Base-by-base conservation (phyloP, 2,329 filamentous ascomycete genomes). In the Exophiala alcalophila region DNA sequence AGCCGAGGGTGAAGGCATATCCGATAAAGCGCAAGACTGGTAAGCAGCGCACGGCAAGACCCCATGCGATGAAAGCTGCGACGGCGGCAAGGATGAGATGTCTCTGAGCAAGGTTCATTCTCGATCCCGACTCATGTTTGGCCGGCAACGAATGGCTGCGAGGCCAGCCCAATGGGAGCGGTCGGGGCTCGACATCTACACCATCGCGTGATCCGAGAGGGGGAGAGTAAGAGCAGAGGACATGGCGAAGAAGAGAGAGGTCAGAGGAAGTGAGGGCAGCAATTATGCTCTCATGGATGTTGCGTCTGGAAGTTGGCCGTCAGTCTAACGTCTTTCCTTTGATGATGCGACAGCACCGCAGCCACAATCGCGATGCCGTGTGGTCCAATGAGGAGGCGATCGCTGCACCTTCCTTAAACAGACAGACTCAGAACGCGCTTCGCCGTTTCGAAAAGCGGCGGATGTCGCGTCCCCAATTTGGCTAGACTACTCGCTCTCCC, bases 11-110 rank as follows among this genome's bases (percentile, higher is more conserved):
- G 63, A 97, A 88, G 57, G 90, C 87, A 66, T 94, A 86, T 58
- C 85, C 86, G 28, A 86, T 74, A 76, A 86, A 94, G 64, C 88
- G 87, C 54, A 97, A 72, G 47, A 81, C 70, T 20, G 91, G 89
- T 58, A 89, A 73, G 82, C 85, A 94, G 69, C 85, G 82, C 55
- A 87, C 83, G 47, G 84, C 77, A 64, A 90, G 83, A 50, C 86
- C 86, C 91, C 91, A 97, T 62, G 87, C 83, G 63, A 96, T 72
- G 66, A 95, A 70, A 20, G 59, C 64, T 47, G 58, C 62, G 41
- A 65, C 55, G 49, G 64, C 60, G 40, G 69, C 65, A 45, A 71
- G 49, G 40, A 66, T 49, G 39, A 71, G 52, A 57, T 72, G 63
- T 53, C 65, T 67, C 57, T 57, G 63, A 55, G 61, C 63, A 57